Evolutionary conservation across 352 stramenopile species (phyloP).

Genomic region (Phytophthora sojae): DNA sequence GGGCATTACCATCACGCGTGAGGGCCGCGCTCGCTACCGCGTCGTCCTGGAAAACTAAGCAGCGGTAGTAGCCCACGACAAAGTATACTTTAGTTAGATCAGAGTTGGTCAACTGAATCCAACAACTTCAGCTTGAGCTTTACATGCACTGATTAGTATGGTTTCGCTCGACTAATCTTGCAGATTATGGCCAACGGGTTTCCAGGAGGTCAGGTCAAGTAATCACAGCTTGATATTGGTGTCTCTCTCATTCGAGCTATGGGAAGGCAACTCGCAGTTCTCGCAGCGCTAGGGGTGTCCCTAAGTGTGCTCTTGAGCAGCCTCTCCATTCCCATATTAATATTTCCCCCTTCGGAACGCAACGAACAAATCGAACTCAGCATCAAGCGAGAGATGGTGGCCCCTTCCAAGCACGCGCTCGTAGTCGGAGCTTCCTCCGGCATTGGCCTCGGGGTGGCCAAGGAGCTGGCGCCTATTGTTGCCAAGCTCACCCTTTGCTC

Average conservation of each 20-base stretch:
- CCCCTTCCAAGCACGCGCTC: constrained; percentile 30
- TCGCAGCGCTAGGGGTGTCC: too few relatives aligned
- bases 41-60: constrained; percentile 50
- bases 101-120: too few relatives aligned
- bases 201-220: neutral
- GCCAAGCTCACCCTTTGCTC: constrained; percentile 31
- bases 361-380: constrained; percentile 20
- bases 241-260: neutral
- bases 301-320: constrained; percentile 6
- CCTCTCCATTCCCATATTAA: neutral
- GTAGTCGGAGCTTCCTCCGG: constrained; percentile 35
- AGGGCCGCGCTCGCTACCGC: constrained; percentile 55
- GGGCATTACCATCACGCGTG: constrained; percentile 45
- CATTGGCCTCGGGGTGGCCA: constrained; percentile 25
- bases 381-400: constrained; percentile 26
- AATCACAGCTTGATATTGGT: neutral
- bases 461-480: constrained; percentile 29
- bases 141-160: neutral
- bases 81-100: too few relatives aligned
- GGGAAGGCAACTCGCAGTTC: neutral
- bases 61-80: neutral
- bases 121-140: too few relatives aligned
- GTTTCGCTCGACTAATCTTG: neutral
- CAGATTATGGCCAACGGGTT: neutral
- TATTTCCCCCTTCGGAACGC: constrained; percentile 7